These are phyloP conservation scores for Ogataea dorogensis DNA, from an alignment of 805 yeast species.

Conservation along the genomic window DNA sequence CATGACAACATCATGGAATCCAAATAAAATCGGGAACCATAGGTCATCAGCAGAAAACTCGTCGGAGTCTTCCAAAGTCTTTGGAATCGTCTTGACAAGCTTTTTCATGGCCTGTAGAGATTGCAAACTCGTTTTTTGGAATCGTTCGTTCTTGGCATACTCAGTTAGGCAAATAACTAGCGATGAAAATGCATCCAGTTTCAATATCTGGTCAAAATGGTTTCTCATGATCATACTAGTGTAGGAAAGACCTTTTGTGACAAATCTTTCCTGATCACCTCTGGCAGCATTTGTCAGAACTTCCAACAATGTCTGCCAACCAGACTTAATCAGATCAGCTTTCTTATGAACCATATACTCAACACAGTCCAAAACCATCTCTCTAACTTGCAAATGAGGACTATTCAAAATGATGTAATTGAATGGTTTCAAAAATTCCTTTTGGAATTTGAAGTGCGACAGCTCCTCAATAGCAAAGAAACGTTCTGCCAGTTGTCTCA, in stretches of 20 bases:
- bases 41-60: constrained; percentile 49
- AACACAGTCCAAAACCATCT: constrained; percentile 87
- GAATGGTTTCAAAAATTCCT: constrained; percentile 89
- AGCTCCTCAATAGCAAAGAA: constrained; percentile 92
- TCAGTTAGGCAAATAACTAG: constrained; percentile 75
- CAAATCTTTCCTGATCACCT: constrained; percentile 56
- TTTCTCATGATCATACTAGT: constrained; percentile 60
- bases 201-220: constrained; percentile 58
- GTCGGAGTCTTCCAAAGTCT: constrained; percentile 30
- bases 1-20: constrained; percentile 88
- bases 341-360: constrained; percentile 80
- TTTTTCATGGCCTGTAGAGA: constrained; percentile 71
- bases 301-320: constrained; percentile 89
- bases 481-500: constrained; percentile 88
- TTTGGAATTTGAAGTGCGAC: constrained; percentile 93
- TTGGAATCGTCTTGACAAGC: constrained; percentile 59
- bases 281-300: constrained; percentile 74
- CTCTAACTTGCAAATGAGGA: constrained; percentile 67
- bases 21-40: constrained; percentile 85
- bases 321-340: constrained; percentile 75
- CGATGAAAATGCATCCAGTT: constrained; percentile 66
- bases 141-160: constrained; percentile 78
- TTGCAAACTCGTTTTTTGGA: constrained; percentile 77
- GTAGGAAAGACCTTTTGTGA: constrained; percentile 60
- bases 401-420: constrained; percentile 73